Evolutionary conservation across 257 asterid genomes (phyloP), one percentile per base, ranked within the genome.

Genomic region (Galeopsis tetrahit): DNA sequence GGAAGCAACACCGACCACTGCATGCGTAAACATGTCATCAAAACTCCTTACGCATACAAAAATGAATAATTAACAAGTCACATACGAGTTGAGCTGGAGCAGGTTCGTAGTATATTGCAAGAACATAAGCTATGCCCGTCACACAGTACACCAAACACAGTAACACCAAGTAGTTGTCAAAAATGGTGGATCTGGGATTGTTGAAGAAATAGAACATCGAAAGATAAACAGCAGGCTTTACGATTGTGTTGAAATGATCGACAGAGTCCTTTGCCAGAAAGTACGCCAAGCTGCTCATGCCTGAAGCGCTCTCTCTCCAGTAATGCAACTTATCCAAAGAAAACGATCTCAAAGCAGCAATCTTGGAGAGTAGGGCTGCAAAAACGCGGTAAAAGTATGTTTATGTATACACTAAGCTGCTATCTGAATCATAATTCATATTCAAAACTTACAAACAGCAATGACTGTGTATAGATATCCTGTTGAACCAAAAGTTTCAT

Each of bases 201-300:
- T 90, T 95, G 91, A 95, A 95, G 93, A 88, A 92, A 81, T 92
- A 95, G 84, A 92, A 95, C 97, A 95, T 95, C 0, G 99, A 95
- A 43, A 92, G 85, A 78, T 92, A 95, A 40, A 95, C 96, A 35
- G 96, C 97, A 10, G 99, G 98, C 81, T 92, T 88, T 53, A 95
- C 67, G 35, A 90, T 78, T 5, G 97, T 95, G 75, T 76, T 92
- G 86, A 90, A 90, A 79, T 85, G 98, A 70, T 95, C 99, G 14
- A 95, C 49, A 11, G 98, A 84, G 86, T 95, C 98, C 88, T 95
- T 95, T 6, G 97, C 87, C 28, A 90, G 82, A 77, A 95, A 95
- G 84, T 90, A 90, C 3, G 99, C 99, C 88, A 87, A 72, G 87
- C 99, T 87, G 92, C 99, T 92, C 87, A 92, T 95, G 70, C 98